Percentiles rank a stretch among this genome's conserved stretches.
Evolutionary conservation across 2,329 filamentous ascomycete species (phyloP).

Genomic region (Colletotrichum shisoi): DNA sequence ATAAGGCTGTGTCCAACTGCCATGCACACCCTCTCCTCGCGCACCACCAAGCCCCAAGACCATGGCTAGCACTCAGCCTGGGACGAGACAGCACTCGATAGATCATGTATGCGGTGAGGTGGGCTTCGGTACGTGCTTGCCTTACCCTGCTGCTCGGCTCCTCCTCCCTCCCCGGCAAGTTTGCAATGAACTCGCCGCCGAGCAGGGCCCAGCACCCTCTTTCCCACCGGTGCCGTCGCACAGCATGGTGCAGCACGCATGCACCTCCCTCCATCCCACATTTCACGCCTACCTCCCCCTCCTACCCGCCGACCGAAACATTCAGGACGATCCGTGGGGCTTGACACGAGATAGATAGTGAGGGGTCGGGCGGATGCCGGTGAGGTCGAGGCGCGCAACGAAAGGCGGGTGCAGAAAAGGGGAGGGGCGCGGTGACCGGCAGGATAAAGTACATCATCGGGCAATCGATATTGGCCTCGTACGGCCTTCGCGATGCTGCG

Average conservation of each 20-base stretch:
- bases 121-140: neutral
- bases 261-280: neutral
- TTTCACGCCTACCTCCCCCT: neutral
- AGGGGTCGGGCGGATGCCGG: no score
- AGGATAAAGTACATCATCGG: neutral
- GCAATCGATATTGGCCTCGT: neutral
- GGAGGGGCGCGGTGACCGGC: neutral
- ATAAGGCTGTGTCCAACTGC: neutral
- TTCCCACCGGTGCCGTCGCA: conserved; percentile 29
- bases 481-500: neutral
- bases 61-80: neutral
- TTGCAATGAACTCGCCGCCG: neutral
- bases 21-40: neutral
- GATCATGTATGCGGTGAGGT: neutral
- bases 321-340: no score
- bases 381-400: no score
- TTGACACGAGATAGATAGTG: no score
- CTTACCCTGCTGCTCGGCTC: neutral
- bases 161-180: neutral
- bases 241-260: conserved; percentile 16
- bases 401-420: no score
- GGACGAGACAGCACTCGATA: neutral
- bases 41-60: neutral
- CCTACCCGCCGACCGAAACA: no score
- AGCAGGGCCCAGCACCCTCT: neutral